Base-by-base conservation (phyloP, 352 stramenopile species). In the Aphanomyces stellatus region DNA sequence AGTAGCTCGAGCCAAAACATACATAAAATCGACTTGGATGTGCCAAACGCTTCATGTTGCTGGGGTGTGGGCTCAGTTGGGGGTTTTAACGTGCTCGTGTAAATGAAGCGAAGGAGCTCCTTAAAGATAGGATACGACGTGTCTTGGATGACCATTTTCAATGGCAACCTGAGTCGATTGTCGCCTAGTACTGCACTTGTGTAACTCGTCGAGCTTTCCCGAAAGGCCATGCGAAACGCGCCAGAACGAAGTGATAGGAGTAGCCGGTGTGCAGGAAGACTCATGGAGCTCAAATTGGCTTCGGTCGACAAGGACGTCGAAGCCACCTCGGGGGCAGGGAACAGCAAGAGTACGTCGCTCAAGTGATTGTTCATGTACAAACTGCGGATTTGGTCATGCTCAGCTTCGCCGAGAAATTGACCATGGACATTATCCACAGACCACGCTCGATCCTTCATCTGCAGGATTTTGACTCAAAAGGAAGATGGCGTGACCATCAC, bases 81-180 rank as follows among this genome's bases (percentile, higher is more conserved):
- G 1, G 60, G 22, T 22, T 67, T 17, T 4, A 67, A 25, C 49
- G 92, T 76, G 49, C 88, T 87, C n/a, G 80, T 89, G 72, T 94
- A 94, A 28, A 94, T 61, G 53, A 84, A 94, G 27, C 76, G 68
- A 41, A 93, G 65, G 53, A 93, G 56, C 41, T 77, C 75, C 24
- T 81, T 79, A 71, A 93, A 92, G 4, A 89, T 79, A 11, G 63
- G 71, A 43, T 86, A 90, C 13, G 85, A 66, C n/a, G 85, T 93
- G 69, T 93, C 83, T 55, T 91, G 78, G 19, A 93, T 74, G 71
- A 90, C 65, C 49, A 93, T 90, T 64, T 90, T 90, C 31, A 94
- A 73, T 13, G 83, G 85, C 33, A 94, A 91, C 6, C 82, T 79
- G 46, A 92, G 76, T 64, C 89, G 78, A 11, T 76, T 76, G 17